Percentiles rank a stretch among this genome's conserved stretches.
These are phyloP conservation scores for Dacryopinax primogenitus DNA, from an alignment of 768 basidiomycete species.

Conservation along the genomic window DNA sequence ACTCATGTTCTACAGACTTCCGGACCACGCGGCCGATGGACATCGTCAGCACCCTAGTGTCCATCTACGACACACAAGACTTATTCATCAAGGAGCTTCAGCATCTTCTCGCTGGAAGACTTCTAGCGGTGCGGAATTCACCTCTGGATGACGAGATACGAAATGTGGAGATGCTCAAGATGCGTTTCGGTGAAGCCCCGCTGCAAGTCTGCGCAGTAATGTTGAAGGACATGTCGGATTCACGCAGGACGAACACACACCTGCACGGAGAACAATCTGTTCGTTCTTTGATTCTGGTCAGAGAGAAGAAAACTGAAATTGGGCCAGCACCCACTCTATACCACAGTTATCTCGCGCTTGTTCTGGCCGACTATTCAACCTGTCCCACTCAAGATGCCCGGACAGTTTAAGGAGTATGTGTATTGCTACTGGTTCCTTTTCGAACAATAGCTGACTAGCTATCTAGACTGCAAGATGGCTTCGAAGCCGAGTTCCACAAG, in stretches of 20 bases:
- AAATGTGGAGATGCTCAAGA: constrained; percentile 87
- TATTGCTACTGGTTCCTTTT: not conserved
- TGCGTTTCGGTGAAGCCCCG: constrained; percentile 86
- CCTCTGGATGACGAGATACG: constrained; percentile 70
- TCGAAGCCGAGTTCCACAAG: constrained; percentile 59
- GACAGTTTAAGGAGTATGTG: constrained; percentile 65
- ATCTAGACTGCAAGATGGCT: constrained; percentile 58
- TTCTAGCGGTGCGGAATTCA: constrained; percentile 69
- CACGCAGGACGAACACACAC: constrained; percentile 75
- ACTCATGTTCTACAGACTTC: constrained; percentile 49
- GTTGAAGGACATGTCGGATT: constrained; percentile 94
- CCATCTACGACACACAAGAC: constrained; percentile 94
- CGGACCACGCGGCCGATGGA: constrained; percentile 83
- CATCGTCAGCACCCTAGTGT: constrained; percentile 89
- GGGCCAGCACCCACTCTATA: constrained; percentile 60
- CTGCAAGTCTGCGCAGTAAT: constrained; percentile 96
- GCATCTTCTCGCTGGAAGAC: constrained; percentile 72
- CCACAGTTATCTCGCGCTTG: constrained; percentile 80
- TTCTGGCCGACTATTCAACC: constrained; percentile 82
- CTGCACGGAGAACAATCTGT: constrained; percentile 64
- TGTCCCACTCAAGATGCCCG: constrained; percentile 57
- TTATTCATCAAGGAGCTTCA: constrained; percentile 94
- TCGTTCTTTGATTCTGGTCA: constrained; percentile 20
- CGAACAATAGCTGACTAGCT: not conserved
- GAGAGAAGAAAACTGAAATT: not conserved